These are phyloP conservation scores for Acacia confusa DNA, from an alignment of 306 rosid species.

Conservation along the genomic window DNA sequence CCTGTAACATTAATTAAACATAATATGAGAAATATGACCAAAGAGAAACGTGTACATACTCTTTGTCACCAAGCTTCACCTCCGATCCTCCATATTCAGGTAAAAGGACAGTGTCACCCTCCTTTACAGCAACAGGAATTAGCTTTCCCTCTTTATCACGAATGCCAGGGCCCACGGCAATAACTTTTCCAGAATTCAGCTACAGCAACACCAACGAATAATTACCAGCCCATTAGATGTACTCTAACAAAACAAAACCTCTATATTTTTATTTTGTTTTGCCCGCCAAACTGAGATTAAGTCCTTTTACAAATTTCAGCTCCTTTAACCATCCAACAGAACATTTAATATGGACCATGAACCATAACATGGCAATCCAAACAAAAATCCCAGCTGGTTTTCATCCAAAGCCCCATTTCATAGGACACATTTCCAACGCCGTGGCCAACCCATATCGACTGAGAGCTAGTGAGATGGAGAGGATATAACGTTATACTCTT, in stretches of 20 bases:
- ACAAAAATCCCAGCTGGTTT: neutral
- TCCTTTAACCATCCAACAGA: neutral
- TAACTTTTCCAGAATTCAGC: slow-evolving; percentile 56
- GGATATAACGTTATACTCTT: neutral
- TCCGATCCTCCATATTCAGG: slow-evolving; percentile 65
- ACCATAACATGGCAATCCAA: neutral
- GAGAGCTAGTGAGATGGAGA: neutral
- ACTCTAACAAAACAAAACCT: neutral
- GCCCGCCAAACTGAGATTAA: neutral
- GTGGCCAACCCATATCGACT: neutral
- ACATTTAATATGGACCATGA: neutral
- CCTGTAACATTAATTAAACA: neutral
- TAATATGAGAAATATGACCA: neutral
- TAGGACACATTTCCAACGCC: neutral
- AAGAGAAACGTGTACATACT: slow-evolving; percentile 33
- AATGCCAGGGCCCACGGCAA: slow-evolving; percentile 60
- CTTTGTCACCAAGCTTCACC: slow-evolving; percentile 60
- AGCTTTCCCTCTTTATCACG: slow-evolving; percentile 48
- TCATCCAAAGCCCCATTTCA: neutral
- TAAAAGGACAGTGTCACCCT: slow-evolving; percentile 60
- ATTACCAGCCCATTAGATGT: neutral
- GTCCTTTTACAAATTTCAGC: neutral
- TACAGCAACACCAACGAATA: neutral
- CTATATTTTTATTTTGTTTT: neutral
- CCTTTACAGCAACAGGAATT: slow-evolving; percentile 49